Evolutionary conservation across 495 filamentous ascomycete species (phyloP).

Genomic region (Chaetomium cochliodes): DNA sequence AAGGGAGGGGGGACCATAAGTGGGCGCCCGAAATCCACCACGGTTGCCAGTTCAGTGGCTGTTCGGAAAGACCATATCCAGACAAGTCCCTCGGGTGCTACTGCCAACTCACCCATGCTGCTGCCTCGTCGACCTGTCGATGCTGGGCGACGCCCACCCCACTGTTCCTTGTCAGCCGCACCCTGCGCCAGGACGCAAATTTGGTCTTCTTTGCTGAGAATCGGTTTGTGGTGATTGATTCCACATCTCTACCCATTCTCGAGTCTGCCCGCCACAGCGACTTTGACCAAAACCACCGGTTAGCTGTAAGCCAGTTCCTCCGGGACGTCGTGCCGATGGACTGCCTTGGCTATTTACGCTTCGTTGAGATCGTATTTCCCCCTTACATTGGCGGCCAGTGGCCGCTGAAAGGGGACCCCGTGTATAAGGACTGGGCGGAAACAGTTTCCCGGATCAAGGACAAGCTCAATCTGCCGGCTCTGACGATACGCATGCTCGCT

Average conservation of each 20-base stretch:
- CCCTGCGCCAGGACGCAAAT: slow-evolving; percentile 8
- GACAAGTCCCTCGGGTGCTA: not conserved
- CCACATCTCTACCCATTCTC: not conserved
- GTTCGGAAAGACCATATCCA: not conserved
- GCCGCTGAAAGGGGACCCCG: not conserved
- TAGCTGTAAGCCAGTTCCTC: slow-evolving; percentile 13
- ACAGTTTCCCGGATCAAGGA: slow-evolving; percentile 4
- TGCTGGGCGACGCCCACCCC: slow-evolving; percentile 16
- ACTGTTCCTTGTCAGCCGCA: slow-evolving; percentile 14
- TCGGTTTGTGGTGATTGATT: slow-evolving; percentile 12
- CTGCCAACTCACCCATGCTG: slow-evolving; percentile 9
- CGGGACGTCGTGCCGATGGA: not conserved
- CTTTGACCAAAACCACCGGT: not conserved
- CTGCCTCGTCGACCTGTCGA: slow-evolving; percentile 11
- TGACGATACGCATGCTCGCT: not conserved
- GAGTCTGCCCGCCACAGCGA: not conserved
- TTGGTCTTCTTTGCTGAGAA: slow-evolving; percentile 18
- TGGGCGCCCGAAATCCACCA: not conserved
- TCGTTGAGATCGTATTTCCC: slow-evolving; percentile 15
- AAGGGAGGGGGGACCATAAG: not conserved
- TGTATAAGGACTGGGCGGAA: slow-evolving; percentile 10
- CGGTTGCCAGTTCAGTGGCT: not conserved
- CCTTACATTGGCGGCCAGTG: not conserved
- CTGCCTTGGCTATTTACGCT: slow-evolving; percentile 12
- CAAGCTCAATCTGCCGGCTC: slow-evolving; percentile 11